Conservation (phyloP, 176 grass and related monocot genomes). For the Luzula sylvatica region DNA sequence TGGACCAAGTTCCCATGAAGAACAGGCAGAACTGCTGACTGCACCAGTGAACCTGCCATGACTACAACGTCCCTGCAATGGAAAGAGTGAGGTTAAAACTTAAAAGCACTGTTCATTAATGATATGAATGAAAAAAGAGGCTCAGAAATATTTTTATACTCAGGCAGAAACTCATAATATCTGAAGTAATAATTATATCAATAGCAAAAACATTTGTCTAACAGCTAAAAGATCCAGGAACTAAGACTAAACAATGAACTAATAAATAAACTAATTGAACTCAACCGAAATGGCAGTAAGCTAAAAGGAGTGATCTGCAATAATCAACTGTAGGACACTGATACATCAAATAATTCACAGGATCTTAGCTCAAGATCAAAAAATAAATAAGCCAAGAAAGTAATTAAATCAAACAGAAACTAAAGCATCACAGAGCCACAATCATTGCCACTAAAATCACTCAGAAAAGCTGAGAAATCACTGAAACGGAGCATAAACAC, state of each 20-base stretch:
- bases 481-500: not conserved
- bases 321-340: too few relatives aligned
- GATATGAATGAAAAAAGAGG: too few relatives aligned
- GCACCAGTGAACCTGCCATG: slow-evolving; percentile 73
- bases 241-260: not conserved
- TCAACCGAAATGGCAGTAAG: not conserved
- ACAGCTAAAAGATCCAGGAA: too few relatives aligned
- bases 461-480: not conserved
- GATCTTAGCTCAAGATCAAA: too few relatives aligned
- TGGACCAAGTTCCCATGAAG: slow-evolving; percentile 24
- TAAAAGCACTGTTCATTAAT: not conserved
- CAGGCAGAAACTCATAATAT: too few relatives aligned
- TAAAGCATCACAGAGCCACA: not conserved
- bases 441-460: not conserved
- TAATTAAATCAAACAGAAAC: not conserved
- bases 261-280: not conserved
- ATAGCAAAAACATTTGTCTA: too few relatives aligned
- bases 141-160: too few relatives aligned
- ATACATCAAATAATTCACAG: too few relatives aligned
- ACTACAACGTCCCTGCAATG: not conserved
- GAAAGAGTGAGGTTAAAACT: slow-evolving; percentile 15
- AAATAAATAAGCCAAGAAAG: too few relatives aligned
- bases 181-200: too few relatives aligned
- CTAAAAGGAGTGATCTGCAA: not conserved
- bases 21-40: slow-evolving; percentile 49